Evolutionary conservation across 768 basidiomycete species (phyloP).

Genomic region (Pisolithus albus): DNA sequence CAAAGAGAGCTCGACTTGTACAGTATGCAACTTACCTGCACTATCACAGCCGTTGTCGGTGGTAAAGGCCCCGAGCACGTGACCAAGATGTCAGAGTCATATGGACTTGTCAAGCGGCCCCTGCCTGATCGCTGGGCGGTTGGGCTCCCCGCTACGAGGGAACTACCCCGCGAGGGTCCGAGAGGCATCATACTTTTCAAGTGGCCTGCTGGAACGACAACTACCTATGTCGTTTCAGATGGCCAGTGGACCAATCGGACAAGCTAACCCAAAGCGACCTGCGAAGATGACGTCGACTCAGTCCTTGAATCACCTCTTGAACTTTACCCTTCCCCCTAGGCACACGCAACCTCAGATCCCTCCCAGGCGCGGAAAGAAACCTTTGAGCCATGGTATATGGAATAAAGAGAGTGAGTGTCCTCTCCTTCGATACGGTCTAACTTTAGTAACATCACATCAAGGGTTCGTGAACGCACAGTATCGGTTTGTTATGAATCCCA

Average conservation of each 20-base stretch:
- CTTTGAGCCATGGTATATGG: constrained; percentile 61
- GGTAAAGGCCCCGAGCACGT: constrained; percentile 5
- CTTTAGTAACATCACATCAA: constrained; percentile 27
- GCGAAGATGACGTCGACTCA: constrained; percentile 65
- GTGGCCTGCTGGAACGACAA: constrained; percentile 7
- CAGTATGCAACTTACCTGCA: no score
- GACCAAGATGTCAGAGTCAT: not conserved
- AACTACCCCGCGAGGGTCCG: constrained; percentile 31
- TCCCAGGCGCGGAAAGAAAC: constrained; percentile 72
- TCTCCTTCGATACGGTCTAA: constrained; percentile 10
- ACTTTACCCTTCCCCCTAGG: constrained; percentile 88
- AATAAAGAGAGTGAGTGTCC: constrained; percentile 85
- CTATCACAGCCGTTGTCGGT: no score
- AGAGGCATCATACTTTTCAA: not conserved
- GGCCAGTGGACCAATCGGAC: constrained; percentile 18
- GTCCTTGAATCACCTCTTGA: constrained; percentile 78
- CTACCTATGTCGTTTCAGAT: constrained; percentile 25
- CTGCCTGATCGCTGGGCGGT: constrained; percentile 8
- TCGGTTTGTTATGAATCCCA: constrained; percentile 91
- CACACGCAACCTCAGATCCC: constrained; percentile 54
- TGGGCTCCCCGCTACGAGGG: constrained; percentile 42
- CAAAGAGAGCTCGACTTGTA: no score
- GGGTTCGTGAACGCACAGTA: constrained; percentile 96
- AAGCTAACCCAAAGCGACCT: constrained; percentile 47
- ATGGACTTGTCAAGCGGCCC: not conserved